Base-by-base conservation (phyloP, 805 yeast genomes). In the Hanseniaspora vineae region DNA sequence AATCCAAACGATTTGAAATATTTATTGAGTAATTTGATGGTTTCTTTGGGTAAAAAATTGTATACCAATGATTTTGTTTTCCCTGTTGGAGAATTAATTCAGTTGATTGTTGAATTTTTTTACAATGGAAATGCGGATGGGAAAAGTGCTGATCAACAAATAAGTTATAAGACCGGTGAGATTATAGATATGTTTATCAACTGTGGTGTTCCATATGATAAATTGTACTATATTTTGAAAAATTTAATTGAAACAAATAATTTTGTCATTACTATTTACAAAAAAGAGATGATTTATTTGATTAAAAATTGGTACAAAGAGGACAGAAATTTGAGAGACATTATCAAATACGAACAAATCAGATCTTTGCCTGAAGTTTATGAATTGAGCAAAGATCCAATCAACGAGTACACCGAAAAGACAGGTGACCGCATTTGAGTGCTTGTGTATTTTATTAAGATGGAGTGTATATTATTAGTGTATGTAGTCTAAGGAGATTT, bases 21-120 rank as follows among this genome's bases (percentile, higher is more conserved):
- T 54, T 61, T 55, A 56, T 69, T 54, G 59, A 64, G 57, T 55
- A 71, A 59, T 55, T 59, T 64, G 39, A 57, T 73, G 11, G 55
- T 68, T 9, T 59, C 65, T 15, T 64, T 82, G 46, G 96, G 95
- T 0, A 69, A 76, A 50, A 77, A 76, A 58, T 69, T 87, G 45
- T 70, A 76, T 46, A 74, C 75, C 20, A 78, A 84, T 40, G 95
- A 87, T 55, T 72, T 77, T 57, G 83, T 88, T 3, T 87, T 89
- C 68, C 95, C 96, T 17, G 71, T 84, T 6, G 77, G 77, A 52
- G 80, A 78, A 48, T 68, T 89, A 44, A 69, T 86, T 54, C 81
- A 84, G 50, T 68, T 82, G 51, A 66, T 85, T 44, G 71, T 81
- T 53, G 76, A 75, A 53, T 72, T 78, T 54, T 68, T 82, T 39